Percentiles rank a stretch among this genome's conserved stretches.
These are phyloP conservation scores for Pleurozium schreberi DNA, from an alignment of 225 moss, liverwort and hornwort species.

Conservation along the genomic window DNA sequence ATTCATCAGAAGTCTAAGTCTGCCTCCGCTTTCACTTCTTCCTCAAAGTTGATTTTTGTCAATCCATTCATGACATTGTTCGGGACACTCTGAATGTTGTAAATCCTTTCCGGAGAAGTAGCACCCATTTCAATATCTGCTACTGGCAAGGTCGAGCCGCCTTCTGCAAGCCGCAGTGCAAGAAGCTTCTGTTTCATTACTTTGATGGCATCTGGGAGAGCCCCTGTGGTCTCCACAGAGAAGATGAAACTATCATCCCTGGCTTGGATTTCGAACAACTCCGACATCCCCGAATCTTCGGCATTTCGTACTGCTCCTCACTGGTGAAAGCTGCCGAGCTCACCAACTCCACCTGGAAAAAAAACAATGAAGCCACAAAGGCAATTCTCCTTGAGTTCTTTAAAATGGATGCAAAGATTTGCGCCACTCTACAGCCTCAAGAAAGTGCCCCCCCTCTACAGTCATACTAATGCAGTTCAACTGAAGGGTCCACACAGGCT, in stretches of 20 bases:
- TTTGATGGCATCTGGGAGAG: slow-evolving; percentile 49
- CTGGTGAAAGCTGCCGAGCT: slow-evolving; percentile 47
- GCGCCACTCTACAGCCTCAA: too few relatives aligned
- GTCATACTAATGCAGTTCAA: too few relatives aligned
- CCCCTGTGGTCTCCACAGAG: slow-evolving; percentile 70
- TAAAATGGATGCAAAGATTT: not conserved
- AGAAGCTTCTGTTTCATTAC: slow-evolving; percentile 58
- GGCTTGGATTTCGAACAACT: slow-evolving; percentile 37
- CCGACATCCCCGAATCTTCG: slow-evolving; percentile 45
- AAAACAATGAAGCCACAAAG: not conserved
- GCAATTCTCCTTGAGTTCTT: not conserved
- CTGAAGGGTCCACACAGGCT: too few relatives aligned
- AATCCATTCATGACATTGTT: not conserved
- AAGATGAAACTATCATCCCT: slow-evolving; percentile 63
- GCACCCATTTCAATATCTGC: not conserved
- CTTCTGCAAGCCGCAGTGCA: slow-evolving; percentile 39
- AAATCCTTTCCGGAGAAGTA: not conserved
- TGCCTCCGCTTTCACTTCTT: not conserved
- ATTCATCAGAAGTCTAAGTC: not conserved
- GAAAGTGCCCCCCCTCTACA: too few relatives aligned
- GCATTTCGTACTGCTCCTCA: slow-evolving; percentile 55
- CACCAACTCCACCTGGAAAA: slow-evolving; percentile 52
- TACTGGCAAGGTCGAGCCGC: not conserved
- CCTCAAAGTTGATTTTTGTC: not conserved
- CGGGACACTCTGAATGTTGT: not conserved